These are phyloP conservation scores for Pseudogymnoascus sp. DNA, from an alignment of 2,329 filamentous ascomycete species.

Conservation along the genomic window DNA sequence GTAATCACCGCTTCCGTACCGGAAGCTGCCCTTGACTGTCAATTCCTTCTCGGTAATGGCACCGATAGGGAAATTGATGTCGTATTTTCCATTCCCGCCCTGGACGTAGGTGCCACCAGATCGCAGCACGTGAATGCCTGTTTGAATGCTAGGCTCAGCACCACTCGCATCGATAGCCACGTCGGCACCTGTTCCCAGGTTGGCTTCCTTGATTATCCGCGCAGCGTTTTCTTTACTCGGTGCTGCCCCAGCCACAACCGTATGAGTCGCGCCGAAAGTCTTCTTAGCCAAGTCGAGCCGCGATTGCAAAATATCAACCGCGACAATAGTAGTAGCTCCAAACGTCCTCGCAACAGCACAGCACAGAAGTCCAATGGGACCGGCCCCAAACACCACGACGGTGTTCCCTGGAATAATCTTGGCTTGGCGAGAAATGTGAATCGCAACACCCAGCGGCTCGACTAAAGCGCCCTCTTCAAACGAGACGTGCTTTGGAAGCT, in stretches of 20 bases:
- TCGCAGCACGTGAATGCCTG: constrained; percentile 40
- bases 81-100: constrained; percentile 45
- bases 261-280: constrained; percentile 51
- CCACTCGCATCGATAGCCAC: constrained; percentile 46
- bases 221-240: constrained; percentile 64
- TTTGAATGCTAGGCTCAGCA: constrained; percentile 44
- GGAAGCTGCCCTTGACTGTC: constrained; percentile 44
- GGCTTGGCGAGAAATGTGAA: constrained; percentile 48
- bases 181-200: constrained; percentile 33
- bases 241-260: constrained; percentile 60
- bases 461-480: constrained; percentile 44
- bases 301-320: constrained; percentile 47
- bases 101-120: constrained; percentile 44
- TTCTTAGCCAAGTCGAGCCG: constrained; percentile 48
- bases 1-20: constrained; percentile 69
- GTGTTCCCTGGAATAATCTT: constrained; percentile 39
- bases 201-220: constrained; percentile 36
- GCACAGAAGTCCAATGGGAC: constrained; percentile 49
- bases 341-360: constrained; percentile 49
- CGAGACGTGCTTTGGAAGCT: constrained; percentile 35
- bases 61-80: constrained; percentile 44
- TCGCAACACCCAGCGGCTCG: constrained; percentile 47
- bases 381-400: constrained; percentile 49
- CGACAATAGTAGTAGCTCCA: constrained; percentile 46
- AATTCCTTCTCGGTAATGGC: constrained; percentile 44